Evolutionary conservation across 176 grass and related monocot species (phyloP).

Genomic region (Panicum miliaceum): DNA sequence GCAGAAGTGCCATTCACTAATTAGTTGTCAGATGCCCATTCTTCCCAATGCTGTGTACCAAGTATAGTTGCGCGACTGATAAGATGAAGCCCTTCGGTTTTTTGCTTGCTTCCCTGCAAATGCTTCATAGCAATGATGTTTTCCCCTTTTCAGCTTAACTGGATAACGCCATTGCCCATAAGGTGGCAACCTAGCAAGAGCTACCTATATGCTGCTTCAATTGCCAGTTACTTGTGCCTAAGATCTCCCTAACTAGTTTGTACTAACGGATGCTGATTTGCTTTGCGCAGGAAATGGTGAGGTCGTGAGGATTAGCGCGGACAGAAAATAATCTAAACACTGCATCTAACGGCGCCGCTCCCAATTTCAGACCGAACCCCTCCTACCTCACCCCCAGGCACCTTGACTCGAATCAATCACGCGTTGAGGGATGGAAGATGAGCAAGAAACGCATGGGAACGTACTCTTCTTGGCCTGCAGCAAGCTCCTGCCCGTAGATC

Average conservation of each 20-base stretch:
- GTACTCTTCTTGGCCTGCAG: constrained; percentile 63
- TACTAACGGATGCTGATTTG: constrained; percentile 35
- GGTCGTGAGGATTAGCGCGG: not conserved
- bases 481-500: constrained; percentile 71
- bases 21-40: not conserved
- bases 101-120: constrained; percentile 37
- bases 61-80: not conserved
- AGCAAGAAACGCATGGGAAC: not conserved
- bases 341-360: not conserved
- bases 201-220: not conserved
- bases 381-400: not conserved
- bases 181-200: constrained; percentile 74
- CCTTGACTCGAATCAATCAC: not conserved
- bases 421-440: not conserved
- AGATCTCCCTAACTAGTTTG: not conserved
- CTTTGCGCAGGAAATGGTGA: not conserved
- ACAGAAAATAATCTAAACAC: not conserved
- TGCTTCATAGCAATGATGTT: constrained; percentile 64
- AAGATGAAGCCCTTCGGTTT: not conserved
- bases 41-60: not conserved
- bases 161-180: constrained; percentile 61
- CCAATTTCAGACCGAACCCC: not conserved
- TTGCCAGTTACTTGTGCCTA: constrained; percentile 26
- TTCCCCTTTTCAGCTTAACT: constrained; percentile 77
- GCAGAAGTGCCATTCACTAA: not conserved